Evolutionary conservation across 148 eudicot genomes (phyloP).

Genomic region (Dianthus caryophyllus): DNA sequence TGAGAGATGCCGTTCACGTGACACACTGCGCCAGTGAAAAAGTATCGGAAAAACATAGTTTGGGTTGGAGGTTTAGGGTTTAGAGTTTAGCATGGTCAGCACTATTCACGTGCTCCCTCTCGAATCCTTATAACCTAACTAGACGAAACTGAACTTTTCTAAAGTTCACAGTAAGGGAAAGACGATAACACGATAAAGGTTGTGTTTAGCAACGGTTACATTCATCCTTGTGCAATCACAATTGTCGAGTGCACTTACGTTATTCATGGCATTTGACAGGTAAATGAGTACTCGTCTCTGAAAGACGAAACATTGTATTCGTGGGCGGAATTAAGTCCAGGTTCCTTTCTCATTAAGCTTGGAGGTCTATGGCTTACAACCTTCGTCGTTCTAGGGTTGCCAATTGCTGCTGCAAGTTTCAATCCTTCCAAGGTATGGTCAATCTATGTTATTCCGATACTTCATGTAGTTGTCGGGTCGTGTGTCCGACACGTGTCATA

Average conservation of each 20-base stretch:
- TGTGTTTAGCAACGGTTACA: not conserved
- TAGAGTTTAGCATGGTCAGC: too few species aligned
- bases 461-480: too few species aligned
- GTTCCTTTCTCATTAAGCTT: constrained; percentile 65
- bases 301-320: constrained; percentile 78
- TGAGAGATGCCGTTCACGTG: too few species aligned
- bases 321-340: constrained; percentile 88
- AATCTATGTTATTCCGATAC: too few species aligned
- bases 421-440: constrained; percentile 75
- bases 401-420: constrained; percentile 97
- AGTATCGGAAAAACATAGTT: too few species aligned
- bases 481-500: too few species aligned
- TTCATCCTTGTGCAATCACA: not conserved
- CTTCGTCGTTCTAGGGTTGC: constrained; percentile 69
- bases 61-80: too few species aligned
- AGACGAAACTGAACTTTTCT: too few species aligned
- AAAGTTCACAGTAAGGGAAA: not conserved
- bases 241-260: constrained; percentile 3
- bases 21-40: too few species aligned
- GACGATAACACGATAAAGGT: not conserved
- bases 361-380: constrained; percentile 92
- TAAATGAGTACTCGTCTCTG: constrained; percentile 88
- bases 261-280: constrained; percentile 38
- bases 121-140: too few species aligned
- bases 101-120: too few species aligned